These are phyloP conservation scores for Phytophthora tentaculata DNA, from an alignment of 352 stramenopile genomes.

Conservation along the genomic window DNA sequence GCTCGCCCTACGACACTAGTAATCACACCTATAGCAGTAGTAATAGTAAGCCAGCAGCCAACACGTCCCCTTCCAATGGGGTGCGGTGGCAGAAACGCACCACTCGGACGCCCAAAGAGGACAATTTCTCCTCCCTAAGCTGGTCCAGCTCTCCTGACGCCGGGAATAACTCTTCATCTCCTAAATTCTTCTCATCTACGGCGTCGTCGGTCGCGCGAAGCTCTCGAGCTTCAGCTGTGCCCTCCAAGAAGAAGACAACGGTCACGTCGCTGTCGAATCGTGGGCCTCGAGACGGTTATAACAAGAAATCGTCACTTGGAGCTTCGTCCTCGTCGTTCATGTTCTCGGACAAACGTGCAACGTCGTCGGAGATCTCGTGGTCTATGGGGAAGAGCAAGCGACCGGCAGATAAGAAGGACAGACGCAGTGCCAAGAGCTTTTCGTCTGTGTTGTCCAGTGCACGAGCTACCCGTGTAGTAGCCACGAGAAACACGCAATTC, in stretches of 20 bases:
- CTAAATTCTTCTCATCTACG: constrained; percentile 20
- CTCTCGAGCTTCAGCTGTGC: constrained; percentile 15
- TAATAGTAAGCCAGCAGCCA: constrained; percentile 31
- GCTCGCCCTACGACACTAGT: constrained; percentile 20
- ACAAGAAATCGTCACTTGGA: constrained; percentile 24
- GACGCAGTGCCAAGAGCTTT: constrained; percentile 41
- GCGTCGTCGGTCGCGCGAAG: constrained; percentile 7
- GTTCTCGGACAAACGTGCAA: constrained; percentile 33
- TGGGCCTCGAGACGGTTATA: constrained; percentile 16
- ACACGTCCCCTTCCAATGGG: constrained; percentile 30
- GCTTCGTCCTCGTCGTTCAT: constrained; percentile 26
- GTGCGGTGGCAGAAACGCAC: constrained; percentile 59
- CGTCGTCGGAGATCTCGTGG: constrained; percentile 35
- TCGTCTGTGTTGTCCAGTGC: constrained; percentile 9
- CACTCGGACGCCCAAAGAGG: constrained; percentile 31
- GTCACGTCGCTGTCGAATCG: constrained; percentile 12
- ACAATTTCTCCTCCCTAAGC: constrained; percentile 1
- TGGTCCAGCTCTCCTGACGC: constrained; percentile 29
- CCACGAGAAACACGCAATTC: constrained; percentile 14
- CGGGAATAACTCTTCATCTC: constrained; percentile 6
- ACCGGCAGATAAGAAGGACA: constrained; percentile 41
- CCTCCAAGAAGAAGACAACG: constrained; percentile 42
- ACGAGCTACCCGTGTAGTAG: constrained; percentile 8
- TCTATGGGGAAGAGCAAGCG: constrained; percentile 47
- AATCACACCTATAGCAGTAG: constrained; percentile 37